Base-by-base conservation (phyloP, 352 stramenopile species). In the Phytophthora fragariae region DNA sequence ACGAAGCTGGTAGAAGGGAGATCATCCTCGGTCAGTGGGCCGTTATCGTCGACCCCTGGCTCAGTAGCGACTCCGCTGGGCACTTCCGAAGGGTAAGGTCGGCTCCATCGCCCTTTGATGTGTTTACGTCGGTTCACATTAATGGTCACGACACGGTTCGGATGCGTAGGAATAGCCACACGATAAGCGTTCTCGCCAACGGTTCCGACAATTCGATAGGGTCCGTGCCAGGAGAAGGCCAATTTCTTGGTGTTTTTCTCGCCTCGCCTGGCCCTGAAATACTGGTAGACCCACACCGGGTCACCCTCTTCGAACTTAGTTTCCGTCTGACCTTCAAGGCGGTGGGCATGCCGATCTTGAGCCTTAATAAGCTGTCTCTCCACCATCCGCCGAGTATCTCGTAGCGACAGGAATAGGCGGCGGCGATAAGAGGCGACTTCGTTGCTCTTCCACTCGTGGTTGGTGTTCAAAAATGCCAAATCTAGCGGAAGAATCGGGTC, bases 281-380 rank as follows among this genome's bases (percentile, higher is more conserved):
- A 44, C 2, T 27, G 24, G 24, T 27, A 27, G 24, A 27, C 24
- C 24, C 24, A 72, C 1, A 66, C 65, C 11, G 24, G 58, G 9
- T 59, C 39, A 1, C 57, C 57, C 1, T 49, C 17, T 7, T 61
- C 49, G 27, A 44, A 27, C 24, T 27, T 27, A 27, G 24, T 27
- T 27, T 27, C 24, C 24, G 24, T 27, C 39, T 64, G 58, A 33
- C 17, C 14, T 4, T 21, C 17, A 10, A 73, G 11, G 10, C 54
- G 29, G 19, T 19, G 17, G 1, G 47, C 52, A 24, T 68, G 57
- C 14, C 44, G 35, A 5, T 14, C 35, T 5, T 44, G 35, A 27
- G 35, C 35, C 17, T 6, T 50, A 5, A 65, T 2, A 17, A 73
- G 24, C 27, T 73, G 66, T 0, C 57, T n/a, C 3, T 72, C 37